Conservation (phyloP, 2,329 filamentous ascomycete genomes). For the Sarocladium kiliense region DNA sequence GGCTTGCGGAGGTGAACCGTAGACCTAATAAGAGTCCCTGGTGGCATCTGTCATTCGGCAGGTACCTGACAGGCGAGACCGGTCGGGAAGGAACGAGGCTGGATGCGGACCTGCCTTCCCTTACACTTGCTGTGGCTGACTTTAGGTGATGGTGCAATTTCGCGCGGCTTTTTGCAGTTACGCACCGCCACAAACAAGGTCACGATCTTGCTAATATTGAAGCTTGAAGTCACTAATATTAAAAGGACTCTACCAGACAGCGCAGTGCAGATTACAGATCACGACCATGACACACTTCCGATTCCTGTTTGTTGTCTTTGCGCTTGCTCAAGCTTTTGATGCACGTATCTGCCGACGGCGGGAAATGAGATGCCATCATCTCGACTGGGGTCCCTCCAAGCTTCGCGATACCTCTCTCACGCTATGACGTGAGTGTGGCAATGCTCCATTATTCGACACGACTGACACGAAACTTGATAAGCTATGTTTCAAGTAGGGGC, state of each 20-base stretch:
- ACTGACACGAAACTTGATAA: neutral
- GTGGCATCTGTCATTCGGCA: neutral
- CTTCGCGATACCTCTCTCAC: neutral
- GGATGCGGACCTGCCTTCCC: too few relatives aligned
- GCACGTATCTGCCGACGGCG: too few relatives aligned
- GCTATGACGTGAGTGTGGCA: neutral
- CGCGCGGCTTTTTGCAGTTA: neutral
- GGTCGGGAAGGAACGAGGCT: neutral
- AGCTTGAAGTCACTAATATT: too few relatives aligned
- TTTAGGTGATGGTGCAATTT: neutral
- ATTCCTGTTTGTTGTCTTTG: too few relatives aligned
- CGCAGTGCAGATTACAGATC: too few relatives aligned
- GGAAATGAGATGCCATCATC: constrained; percentile 4
- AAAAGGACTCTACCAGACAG: too few relatives aligned
- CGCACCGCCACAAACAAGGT: neutral
- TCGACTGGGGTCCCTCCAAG: neutral
- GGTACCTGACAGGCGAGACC: neutral
- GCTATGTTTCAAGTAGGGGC: neutral
- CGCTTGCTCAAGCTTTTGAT: too few relatives aligned
- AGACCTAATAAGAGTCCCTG: too few relatives aligned
- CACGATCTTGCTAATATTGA: neutral
- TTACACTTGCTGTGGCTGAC: neutral
- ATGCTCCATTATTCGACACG: neutral
- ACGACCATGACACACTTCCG: too few relatives aligned
- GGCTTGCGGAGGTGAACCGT: neutral